Base-by-base conservation (phyloP, 1,284 basidiomycete species). In the Chondrostereum purpureum region DNA sequence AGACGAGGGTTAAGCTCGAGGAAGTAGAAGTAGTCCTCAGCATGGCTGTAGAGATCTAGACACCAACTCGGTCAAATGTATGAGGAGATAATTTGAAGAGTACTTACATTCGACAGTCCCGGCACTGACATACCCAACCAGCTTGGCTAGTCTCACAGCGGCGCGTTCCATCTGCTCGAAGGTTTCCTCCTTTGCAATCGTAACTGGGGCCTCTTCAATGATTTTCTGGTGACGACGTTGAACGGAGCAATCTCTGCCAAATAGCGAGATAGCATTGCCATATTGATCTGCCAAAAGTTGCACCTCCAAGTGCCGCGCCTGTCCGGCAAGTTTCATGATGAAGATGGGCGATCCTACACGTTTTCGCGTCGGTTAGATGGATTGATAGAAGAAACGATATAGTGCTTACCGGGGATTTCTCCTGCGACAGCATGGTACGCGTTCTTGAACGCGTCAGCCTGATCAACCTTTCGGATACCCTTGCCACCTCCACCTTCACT, bases 141-240 rank as follows among this genome's bases (percentile, higher is more conserved):
- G 83, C 68, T 97, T 99, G 38, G 95, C 93, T 18, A 99, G 77
- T 59, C 96, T 84, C 38, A 99, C 96, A 27, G 96, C 96, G 11
- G 96, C 93, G 57, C 93, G 92, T 64, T 99, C 96, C 96, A 99
- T 99, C 66, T 93, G 73, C 63, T 93, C 91, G 57, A 97, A 97
- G 10, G 80, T 94, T 38, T 86, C 86, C 42, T 81, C 85, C 58
- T 82, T 86, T 14, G 96, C 96, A 54, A 99, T 98, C 16, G 95
- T 98, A 42, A 99, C 95, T 19, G 96, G 96, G 6, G 96, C 96
- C 67, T 99, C 96, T 69, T 99, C 96, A 50, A 99, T 99, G 57
- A 99, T 99, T 75, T 99, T 99, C 67, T 99, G 96, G 69, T 99
- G 96, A 53, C 96, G 90, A 58, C 96, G 90, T 69, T 99, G 96